Evolutionary conservation across 2,329 filamentous ascomycete species (phyloP), one percentile per base, ranked within the genome.

Genomic region (Diaporthe longicolla): DNA sequence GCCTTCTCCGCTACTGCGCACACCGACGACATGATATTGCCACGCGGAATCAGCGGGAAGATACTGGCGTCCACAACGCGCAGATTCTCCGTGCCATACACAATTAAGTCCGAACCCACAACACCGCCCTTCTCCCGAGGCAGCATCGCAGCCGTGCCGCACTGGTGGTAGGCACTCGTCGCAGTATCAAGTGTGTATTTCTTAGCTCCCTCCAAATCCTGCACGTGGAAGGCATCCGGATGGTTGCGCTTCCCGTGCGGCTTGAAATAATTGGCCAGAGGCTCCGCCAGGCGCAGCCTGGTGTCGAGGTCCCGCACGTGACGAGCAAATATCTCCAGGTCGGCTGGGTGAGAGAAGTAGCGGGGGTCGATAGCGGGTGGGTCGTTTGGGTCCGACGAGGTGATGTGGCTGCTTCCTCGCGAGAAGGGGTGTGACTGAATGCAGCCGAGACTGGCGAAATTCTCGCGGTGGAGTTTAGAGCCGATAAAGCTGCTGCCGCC

Each of bases 321-420:
- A 1, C 77, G 75, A 1, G 78, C 80, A 29, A 87, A 82, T 45
- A 79, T 86, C 79, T 88, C 87, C 52, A 90, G 79, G 75, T 89
- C 88, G 63, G 87, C 83, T 5, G 87, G 85, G 71, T 88, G 79
- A 13, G 84, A 85, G 75, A 90, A 85, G 80, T 85, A 90, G 19
- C 86, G 84, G 21, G 87, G 86, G 73, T 89, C 85, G 68, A 90
- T 89, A 35, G 87, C 83, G 1, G 85, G 83, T 37, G 82, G 80
- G 21, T 84, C 84, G n/a, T 80, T 79, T 4, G 84, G 80, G 48
- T 85, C 82, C 1, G 83, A 72, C 6, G 82, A 83, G 15, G 81
- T 81, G 74, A 91, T 88, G 77, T 90, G 89, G 73, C 89, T 86
- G 48, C 84, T 80, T 15, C 89, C 89, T 0, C 88, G 84, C 0